Conservation (phyloP, 2,329 filamentous ascomycete genomes). For the Epichloe glyceriae region DNA sequence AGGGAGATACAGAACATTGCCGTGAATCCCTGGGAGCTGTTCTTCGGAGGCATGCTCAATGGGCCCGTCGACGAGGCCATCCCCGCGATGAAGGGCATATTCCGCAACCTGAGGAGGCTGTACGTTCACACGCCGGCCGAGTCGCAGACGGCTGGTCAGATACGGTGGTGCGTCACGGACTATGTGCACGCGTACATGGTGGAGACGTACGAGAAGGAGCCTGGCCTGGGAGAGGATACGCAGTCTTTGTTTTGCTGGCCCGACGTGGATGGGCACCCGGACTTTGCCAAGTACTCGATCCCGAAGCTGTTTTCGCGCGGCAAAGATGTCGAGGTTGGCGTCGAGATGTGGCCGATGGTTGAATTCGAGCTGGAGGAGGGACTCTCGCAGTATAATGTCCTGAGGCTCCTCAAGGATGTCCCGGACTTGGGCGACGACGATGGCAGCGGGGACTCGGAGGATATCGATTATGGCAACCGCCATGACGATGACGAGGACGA, state of each 20-base stretch:
- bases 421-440: constrained; percentile 3
- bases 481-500: constrained; percentile 10
- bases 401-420: constrained; percentile 6
- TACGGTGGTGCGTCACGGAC: constrained; percentile 22
- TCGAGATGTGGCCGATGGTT: constrained; percentile 19
- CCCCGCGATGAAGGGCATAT: not conserved
- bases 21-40: constrained; percentile 7
- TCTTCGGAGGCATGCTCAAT: not conserved
- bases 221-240: constrained; percentile 14
- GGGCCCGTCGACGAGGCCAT: constrained; percentile 2
- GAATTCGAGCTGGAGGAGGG: constrained; percentile 14
- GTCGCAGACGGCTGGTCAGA: not conserved
- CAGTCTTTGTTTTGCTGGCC: constrained; percentile 21
- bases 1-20: constrained; percentile 18
- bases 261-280: constrained; percentile 15
- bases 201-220: constrained; percentile 14
- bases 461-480: constrained; percentile 4
- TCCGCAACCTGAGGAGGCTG: constrained; percentile 16
- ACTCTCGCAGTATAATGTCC: constrained; percentile 8
- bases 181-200: constrained; percentile 15
- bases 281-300: constrained; percentile 17
- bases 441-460: not conserved
- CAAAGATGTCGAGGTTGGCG: constrained; percentile 1
- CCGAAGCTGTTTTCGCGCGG: constrained; percentile 4
- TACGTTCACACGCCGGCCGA: constrained; percentile 9